Evolutionary conservation across 768 basidiomycete genomes (phyloP).

Genomic region (Phaeotremella fagi): DNA sequence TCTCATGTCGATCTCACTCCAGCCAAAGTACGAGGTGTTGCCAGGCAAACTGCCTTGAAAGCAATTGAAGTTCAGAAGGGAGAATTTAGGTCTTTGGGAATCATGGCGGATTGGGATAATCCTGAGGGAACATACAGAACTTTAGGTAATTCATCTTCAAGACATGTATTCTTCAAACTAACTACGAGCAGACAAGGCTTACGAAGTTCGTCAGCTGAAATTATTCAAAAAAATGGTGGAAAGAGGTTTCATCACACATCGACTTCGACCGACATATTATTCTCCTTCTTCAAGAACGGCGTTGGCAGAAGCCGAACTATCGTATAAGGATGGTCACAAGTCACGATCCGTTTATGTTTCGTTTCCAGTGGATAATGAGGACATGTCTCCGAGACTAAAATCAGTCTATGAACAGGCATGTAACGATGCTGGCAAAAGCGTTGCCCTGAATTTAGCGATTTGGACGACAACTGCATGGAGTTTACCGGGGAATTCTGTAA

Average conservation of each 20-base stretch:
- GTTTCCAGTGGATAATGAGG: conserved; percentile 57
- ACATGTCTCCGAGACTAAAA: conserved; percentile 28
- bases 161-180: neutral
- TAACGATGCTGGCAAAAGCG: conserved; percentile 1
- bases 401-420: conserved; percentile 14
- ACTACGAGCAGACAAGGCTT: conserved; percentile 62
- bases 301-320: conserved; percentile 87
- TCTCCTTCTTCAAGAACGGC: conserved; percentile 93
- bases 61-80: conserved; percentile 70
- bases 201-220: conserved; percentile 79
- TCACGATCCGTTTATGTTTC: conserved; percentile 83
- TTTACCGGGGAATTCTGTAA: conserved; percentile 86
- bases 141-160: conserved; percentile 58
- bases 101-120: conserved; percentile 85
- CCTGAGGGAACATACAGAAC: conserved; percentile 68
- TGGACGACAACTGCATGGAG: conserved; percentile 99
- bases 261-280: conserved; percentile 85
- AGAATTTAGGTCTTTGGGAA: conserved; percentile 74
- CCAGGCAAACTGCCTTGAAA: conserved; percentile 64
- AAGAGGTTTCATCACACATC: conserved; percentile 75
- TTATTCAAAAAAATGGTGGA: conserved; percentile 85
- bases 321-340: conserved; percentile 80
- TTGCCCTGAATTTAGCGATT: conserved; percentile 60
- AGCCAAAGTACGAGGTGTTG: conserved; percentile 62
- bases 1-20: conserved; percentile 61